These are phyloP conservation scores for Capsella bursapastoris DNA, from an alignment of 345 rosid genomes.

Conservation along the genomic window DNA sequence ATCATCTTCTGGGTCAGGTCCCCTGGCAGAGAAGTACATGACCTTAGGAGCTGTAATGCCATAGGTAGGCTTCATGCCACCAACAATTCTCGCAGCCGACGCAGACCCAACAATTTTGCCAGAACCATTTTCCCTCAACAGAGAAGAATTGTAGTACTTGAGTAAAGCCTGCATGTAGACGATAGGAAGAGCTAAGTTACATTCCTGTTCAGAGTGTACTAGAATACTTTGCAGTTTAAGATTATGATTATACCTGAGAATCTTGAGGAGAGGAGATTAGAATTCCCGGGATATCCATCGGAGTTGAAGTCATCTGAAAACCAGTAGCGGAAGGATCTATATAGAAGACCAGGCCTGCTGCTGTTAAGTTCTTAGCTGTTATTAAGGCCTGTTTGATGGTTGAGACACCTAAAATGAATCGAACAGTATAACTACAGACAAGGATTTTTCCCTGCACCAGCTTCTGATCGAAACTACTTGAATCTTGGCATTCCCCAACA, in stretches of 20 bases:
- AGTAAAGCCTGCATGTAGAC: constrained; percentile 64
- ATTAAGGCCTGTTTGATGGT: constrained; percentile 73
- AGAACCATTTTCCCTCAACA: constrained; percentile 57
- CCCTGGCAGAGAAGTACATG: constrained; percentile 95
- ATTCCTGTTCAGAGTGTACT: constrained; percentile 17
- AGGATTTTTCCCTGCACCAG: constrained; percentile 79
- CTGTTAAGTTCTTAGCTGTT: constrained; percentile 86
- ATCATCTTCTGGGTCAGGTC: constrained; percentile 93
- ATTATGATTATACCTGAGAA: constrained; percentile 65
- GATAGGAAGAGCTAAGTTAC: constrained; percentile 26
- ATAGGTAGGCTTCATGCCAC: constrained; percentile 82
- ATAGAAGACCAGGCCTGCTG: constrained; percentile 84
- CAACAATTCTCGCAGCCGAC: constrained; percentile 74
- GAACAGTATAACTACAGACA: constrained; percentile 89
- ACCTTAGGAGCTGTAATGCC: constrained; percentile 76
- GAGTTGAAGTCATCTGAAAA: constrained; percentile 89
- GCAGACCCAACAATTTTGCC: constrained; percentile 61
- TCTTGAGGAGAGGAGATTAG: constrained; percentile 81
- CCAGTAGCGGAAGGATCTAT: constrained; percentile 89
- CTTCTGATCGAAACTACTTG: constrained; percentile 59
- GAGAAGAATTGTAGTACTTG: constrained; percentile 82
- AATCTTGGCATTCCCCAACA: constrained; percentile 90
- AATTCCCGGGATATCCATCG: constrained; percentile 85
- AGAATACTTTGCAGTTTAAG: constrained; percentile 22
- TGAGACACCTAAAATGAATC: constrained; percentile 90